Conservation (phyloP, 1,139 yeast genomes). For the Geotrichum restrictum region DNA sequence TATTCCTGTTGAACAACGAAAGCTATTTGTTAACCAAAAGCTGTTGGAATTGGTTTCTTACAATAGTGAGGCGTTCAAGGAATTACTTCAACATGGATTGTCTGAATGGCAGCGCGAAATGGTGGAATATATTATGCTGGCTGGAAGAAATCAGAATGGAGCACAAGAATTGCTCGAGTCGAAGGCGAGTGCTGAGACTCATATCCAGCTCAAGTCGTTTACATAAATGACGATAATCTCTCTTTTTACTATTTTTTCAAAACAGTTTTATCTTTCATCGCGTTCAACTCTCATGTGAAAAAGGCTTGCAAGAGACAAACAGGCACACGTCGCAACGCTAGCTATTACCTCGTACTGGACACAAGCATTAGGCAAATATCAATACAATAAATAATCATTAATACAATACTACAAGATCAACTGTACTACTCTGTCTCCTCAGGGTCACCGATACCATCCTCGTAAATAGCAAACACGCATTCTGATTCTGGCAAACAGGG, state of each 20-base stretch:
- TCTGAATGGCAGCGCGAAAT: slow-evolving; percentile 29
- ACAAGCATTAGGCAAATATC: no score
- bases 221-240: background rate
- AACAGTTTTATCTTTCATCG: no score
- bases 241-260: background rate
- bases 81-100: slow-evolving; percentile 41
- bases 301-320: no score
- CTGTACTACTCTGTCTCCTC: slow-evolving; percentile 41
- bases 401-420: background rate
- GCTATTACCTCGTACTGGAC: no score
- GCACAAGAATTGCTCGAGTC: slow-evolving; percentile 16
- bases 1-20: slow-evolving; percentile 32
- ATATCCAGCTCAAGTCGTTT: slow-evolving; percentile 35
- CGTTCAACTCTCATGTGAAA: no score
- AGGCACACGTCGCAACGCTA: no score
- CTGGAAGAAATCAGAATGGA: slow-evolving; percentile 20
- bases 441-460: slow-evolving; percentile 97
- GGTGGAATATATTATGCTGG: slow-evolving; percentile 29
- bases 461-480: slow-evolving; percentile 91
- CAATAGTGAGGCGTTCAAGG: slow-evolving; percentile 53
- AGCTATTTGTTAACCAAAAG: slow-evolving; percentile 49
- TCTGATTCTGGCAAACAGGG: slow-evolving; percentile 96
- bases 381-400: background rate
- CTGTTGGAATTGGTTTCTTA: slow-evolving; percentile 50
- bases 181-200: slow-evolving; percentile 26